phyloP scores from a whole-genome alignment of 2,329 filamentous ascomycete species.

The Leptographium lundbergii region DNA sequence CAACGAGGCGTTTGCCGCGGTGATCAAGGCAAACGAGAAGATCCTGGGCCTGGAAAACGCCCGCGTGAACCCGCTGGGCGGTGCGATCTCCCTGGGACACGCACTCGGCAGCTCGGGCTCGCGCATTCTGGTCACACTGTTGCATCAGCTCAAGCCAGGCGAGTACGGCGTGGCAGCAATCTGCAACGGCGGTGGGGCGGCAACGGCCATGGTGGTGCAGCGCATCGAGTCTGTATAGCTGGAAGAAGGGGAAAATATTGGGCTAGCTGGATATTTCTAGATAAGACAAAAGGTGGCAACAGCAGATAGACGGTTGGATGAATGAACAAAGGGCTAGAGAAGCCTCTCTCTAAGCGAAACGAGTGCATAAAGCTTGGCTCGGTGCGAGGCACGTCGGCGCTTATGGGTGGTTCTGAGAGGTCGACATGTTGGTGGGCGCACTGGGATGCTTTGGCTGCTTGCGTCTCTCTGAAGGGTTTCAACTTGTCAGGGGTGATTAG shows the following conservation, averaged over 20 bases:
- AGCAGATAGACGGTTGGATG: not conserved
- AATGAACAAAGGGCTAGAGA: not conserved
- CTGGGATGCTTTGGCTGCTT: not conserved
- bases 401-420: not conserved
- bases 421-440: not conserved
- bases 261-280: not conserved
- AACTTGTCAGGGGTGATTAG: not conserved
- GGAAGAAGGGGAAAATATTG: not conserved
- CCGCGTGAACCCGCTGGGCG: conserved; percentile 76
- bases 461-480: not conserved
- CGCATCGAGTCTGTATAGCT: conserved; percentile 48
- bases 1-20: conserved; percentile 94
- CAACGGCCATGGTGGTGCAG: conserved; percentile 85
- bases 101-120: conserved; percentile 89
- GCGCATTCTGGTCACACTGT: conserved; percentile 74
- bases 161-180: conserved; percentile 95
- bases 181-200: conserved; percentile 90
- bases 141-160: conserved; percentile 83
- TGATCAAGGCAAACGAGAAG: conserved; percentile 84
- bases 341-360: not conserved
- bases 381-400: not conserved
- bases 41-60: conserved; percentile 70
- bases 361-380: not conserved
- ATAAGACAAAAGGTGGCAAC: not conserved
- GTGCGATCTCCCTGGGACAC: conserved; percentile 85